These are phyloP conservation scores for Eutrema heterophyllum DNA, from an alignment of 345 rosid genomes.

Conservation along the genomic window DNA sequence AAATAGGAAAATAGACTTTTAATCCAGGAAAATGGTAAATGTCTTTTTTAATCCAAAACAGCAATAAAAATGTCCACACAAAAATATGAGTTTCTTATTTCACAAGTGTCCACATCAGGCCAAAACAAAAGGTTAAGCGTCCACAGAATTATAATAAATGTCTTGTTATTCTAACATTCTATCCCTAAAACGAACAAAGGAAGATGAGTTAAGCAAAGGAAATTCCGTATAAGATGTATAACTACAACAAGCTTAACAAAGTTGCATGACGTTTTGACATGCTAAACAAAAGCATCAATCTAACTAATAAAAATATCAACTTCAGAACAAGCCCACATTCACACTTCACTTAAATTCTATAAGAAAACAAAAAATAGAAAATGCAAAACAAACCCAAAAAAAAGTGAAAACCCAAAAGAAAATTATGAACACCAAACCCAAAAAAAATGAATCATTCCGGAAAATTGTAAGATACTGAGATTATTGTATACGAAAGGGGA, in stretches of 20 bases:
- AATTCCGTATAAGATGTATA: slow-evolving; percentile 15
- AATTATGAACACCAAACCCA: slow-evolving; percentile 23
- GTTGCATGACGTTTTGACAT: slow-evolving; percentile 18
- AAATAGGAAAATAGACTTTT: background rate
- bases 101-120: background rate
- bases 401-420: slow-evolving; percentile 2
- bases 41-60: background rate
- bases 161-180: background rate
- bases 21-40: background rate
- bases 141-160: too few relatives aligned
- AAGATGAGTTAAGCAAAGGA: background rate
- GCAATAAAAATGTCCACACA: too few relatives aligned
- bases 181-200: background rate
- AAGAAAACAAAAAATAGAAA: background rate
- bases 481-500: background rate
- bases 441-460: background rate
- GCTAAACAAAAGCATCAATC: slow-evolving; percentile 13
- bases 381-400: background rate
- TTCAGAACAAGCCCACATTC: slow-evolving; percentile 7
- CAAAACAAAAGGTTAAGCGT: background rate
- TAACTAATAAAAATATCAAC: slow-evolving; percentile 9
- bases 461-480: background rate
- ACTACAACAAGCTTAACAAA: slow-evolving; percentile 7
- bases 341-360: slow-evolving; percentile 11
- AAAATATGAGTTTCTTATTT: too few relatives aligned